phyloP scores from a whole-genome alignment of 371 early-diverging fungal genomes.

The Syncephalastrum racemosum region DNA sequence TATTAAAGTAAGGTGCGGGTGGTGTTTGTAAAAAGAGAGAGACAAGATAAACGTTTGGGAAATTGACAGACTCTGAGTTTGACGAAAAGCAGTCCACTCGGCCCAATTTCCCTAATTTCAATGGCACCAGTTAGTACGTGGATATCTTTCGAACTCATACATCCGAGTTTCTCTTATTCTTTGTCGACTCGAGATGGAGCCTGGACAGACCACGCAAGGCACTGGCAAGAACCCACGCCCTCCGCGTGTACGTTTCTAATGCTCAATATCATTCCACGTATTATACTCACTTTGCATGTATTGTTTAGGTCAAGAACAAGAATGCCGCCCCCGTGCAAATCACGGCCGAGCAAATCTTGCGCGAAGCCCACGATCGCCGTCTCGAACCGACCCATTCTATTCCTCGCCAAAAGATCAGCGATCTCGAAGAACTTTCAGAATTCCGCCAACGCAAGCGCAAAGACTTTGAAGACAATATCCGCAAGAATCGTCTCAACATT shows the following conservation, averaged over 20 bases:
- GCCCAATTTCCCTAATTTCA: no score
- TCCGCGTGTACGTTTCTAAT: slow-evolving; percentile 20
- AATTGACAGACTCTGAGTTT: neutral
- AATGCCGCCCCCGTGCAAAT: slow-evolving; percentile 97
- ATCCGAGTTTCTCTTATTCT: no score
- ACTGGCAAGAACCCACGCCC: slow-evolving; percentile 52
- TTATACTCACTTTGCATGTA: neutral
- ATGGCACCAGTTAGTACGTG: no score
- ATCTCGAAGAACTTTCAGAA: slow-evolving; percentile 90
- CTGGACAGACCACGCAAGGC: slow-evolving; percentile 41
- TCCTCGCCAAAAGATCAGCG: slow-evolving; percentile 90
- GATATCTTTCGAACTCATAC: no score
- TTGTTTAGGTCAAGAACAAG: slow-evolving; percentile 93
- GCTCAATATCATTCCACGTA: neutral
- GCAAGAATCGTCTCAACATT: slow-evolving; percentile 81
- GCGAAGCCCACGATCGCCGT: slow-evolving; percentile 91
- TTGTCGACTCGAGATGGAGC: slow-evolving; percentile 29
- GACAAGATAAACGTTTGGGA: neutral
- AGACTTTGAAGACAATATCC: slow-evolving; percentile 90
- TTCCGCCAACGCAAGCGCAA: slow-evolving; percentile 90
- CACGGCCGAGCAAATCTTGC: slow-evolving; percentile 97
- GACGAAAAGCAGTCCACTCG: no score
- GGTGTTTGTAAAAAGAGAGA: slow-evolving; percentile 7
- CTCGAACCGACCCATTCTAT: slow-evolving; percentile 69
- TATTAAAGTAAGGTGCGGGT: slow-evolving; percentile 2